A percentile compares a stretch with the other conserved stretches of the same genome.
Evolutionary conservation across 495 filamentous ascomycete genomes (phyloP).

Genomic region (Rusavskia elegans): DNA sequence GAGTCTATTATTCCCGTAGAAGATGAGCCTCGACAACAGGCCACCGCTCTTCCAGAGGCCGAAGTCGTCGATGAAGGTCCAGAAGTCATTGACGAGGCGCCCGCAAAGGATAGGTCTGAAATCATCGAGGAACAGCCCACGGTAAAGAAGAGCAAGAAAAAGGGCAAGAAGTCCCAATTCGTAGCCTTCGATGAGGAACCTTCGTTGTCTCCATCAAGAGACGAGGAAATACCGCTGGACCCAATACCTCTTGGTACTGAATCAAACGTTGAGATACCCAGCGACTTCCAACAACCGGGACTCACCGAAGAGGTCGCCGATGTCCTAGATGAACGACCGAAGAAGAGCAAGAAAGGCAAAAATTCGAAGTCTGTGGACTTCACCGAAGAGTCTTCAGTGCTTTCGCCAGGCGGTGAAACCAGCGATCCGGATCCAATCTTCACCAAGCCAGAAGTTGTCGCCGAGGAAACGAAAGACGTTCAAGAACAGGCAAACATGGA

Average conservation of each 20-base stretch:
- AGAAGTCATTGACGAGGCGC: neutral
- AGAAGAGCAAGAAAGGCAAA: neutral
- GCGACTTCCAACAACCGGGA: too few species aligned
- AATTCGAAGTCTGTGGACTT: neutral
- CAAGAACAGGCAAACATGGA: too few species aligned
- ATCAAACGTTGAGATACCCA: too few species aligned
- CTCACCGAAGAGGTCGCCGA: too few species aligned
- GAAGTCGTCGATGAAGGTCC: neutral
- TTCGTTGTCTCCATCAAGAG: too few species aligned
- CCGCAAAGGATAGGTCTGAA: neutral
- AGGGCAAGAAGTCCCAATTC: neutral
- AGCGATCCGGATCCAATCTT: too few species aligned
- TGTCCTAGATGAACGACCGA: neutral
- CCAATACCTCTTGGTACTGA: too few species aligned
- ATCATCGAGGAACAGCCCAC: neutral
- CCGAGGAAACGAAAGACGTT: too few species aligned
- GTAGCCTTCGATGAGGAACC: too few species aligned
- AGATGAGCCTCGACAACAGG: neutral
- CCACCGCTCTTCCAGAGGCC: neutral
- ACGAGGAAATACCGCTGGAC: too few species aligned
- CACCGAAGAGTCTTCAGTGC: neutral
- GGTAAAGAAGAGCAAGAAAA: neutral
- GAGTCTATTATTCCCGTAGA: neutral
- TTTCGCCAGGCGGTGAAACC: neutral
- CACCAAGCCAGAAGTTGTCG: too few species aligned